A percentile compares a stretch with the other conserved stretches of the same genome.
Conservation (phyloP, 805 yeast genomes). For the Schizosaccharomyces cryophilus region DNA sequence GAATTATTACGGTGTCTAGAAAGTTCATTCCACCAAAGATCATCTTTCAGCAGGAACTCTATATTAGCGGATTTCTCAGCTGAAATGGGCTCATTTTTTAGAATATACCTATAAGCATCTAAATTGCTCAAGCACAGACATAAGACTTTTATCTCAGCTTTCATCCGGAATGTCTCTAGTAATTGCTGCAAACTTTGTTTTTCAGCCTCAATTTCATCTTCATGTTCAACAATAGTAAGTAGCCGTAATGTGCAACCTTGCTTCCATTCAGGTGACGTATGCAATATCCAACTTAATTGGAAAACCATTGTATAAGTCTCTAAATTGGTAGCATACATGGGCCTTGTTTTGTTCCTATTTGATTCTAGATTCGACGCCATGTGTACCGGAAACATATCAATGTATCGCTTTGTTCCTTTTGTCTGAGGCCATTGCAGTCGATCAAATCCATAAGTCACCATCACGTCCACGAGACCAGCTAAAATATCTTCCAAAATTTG, state of each 20-base stretch:
- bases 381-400: slow-evolving; percentile 88
- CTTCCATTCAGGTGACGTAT: slow-evolving; percentile 87
- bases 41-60: background rate
- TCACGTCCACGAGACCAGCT: slow-evolving; percentile 72
- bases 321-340: slow-evolving; percentile 64
- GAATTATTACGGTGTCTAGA: background rate
- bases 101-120: slow-evolving; percentile 45
- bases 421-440: slow-evolving; percentile 35
- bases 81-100: slow-evolving; percentile 17
- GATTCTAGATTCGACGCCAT: slow-evolving; percentile 24
- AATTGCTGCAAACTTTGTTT: slow-evolving; percentile 32
- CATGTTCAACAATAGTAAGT: slow-evolving; percentile 68
- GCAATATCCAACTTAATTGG: slow-evolving; percentile 77
- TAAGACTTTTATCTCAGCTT: slow-evolving; percentile 53
- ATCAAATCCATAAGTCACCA: slow-evolving; percentile 75
- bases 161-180: slow-evolving; percentile 56
- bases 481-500: slow-evolving; percentile 74
- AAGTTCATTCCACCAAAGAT: background rate
- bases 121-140: slow-evolving; percentile 35
- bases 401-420: slow-evolving; percentile 20
- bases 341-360: background rate
- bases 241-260: slow-evolving; percentile 42
- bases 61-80: background rate
- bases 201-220: slow-evolving; percentile 49
- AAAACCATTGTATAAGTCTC: slow-evolving; percentile 86